Evolutionary conservation across 2,329 filamentous ascomycete genomes (phyloP).

Genomic region (Aspergillus sp.): DNA sequence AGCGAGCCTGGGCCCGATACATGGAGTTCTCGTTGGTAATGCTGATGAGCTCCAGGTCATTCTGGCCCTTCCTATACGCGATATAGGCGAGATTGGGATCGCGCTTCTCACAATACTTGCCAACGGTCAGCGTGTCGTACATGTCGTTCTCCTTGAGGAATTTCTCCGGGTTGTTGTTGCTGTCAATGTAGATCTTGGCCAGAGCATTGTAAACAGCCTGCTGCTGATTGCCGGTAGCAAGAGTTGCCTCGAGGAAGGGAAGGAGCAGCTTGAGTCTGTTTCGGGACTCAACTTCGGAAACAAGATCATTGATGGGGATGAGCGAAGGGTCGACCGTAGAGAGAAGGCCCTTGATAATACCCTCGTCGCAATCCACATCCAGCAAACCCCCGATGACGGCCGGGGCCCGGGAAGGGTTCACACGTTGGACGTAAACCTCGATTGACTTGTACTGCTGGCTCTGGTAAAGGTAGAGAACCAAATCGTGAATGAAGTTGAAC

Average conservation of each 20-base stretch:
- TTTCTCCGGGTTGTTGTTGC: slow-evolving; percentile 94
- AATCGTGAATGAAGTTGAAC: slow-evolving; percentile 97
- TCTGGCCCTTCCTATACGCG: slow-evolving; percentile 91
- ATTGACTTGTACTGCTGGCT: slow-evolving; percentile 99
- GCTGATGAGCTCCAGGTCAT: slow-evolving; percentile 91
- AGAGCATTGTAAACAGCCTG: slow-evolving; percentile 95
- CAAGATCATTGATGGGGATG: slow-evolving; percentile 89
- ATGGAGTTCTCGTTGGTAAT: slow-evolving; percentile 99
- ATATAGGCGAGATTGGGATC: slow-evolving; percentile 94
- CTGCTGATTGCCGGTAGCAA: slow-evolving; percentile 85
- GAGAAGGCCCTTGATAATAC: slow-evolving; percentile 86
- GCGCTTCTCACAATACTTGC: slow-evolving; percentile 98
- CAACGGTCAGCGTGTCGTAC: slow-evolving; percentile 84
- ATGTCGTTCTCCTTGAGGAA: slow-evolving; percentile 96
- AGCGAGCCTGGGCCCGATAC: slow-evolving; percentile 96
- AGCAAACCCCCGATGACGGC: slow-evolving; percentile 87
- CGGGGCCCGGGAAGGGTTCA: slow-evolving; percentile 84
- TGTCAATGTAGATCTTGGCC: slow-evolving; percentile 98
- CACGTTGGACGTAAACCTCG: slow-evolving; percentile 92
- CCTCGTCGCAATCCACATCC: slow-evolving; percentile 95
- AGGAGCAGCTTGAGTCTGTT: slow-evolving; percentile 92
- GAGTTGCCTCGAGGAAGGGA: slow-evolving; percentile 88
- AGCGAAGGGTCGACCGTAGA: slow-evolving; percentile 71
- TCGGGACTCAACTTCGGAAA: slow-evolving; percentile 85
- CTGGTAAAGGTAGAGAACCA: slow-evolving; percentile 95